phyloP scores from a whole-genome alignment of 75 land plant genomes.

The Pinus tabuliformis region DNA sequence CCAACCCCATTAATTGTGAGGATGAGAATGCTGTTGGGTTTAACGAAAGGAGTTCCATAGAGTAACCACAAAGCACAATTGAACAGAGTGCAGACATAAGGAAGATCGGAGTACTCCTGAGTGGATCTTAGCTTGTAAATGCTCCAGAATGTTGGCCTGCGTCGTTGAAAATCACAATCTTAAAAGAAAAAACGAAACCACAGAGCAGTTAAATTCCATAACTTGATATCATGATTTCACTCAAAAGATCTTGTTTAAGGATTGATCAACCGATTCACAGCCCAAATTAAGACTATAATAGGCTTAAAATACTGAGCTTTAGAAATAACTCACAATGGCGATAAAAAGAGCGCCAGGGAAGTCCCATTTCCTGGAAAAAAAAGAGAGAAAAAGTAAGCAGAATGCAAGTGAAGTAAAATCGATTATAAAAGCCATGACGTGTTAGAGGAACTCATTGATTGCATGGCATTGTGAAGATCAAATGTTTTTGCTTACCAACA shows the following conservation, averaged over 20 bases:
- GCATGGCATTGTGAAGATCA: background rate
- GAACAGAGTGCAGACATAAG: conserved; percentile 42
- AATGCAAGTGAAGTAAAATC: background rate
- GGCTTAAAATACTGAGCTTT: background rate
- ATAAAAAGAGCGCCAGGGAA: background rate
- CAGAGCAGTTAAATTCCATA: background rate
- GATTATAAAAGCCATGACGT: background rate
- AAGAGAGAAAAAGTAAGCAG: background rate
- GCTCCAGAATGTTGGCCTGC: conserved; percentile 40
- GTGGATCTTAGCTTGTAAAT: conserved; percentile 37
- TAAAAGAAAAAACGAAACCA: background rate
- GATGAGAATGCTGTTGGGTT: conserved; percentile 20
- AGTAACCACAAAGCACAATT: conserved; percentile 41
- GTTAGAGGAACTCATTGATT: background rate
- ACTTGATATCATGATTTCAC: background rate
- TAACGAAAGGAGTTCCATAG: conserved; percentile 26
- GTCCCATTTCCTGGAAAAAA: conserved; percentile 7
- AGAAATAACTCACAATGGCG: background rate
- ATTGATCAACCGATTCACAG: background rate
- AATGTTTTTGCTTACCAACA: background rate
- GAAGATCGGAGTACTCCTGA: conserved; percentile 31
- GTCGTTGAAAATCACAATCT: background rate
- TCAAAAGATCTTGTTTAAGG: background rate
- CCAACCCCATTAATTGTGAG: conserved; percentile 28
- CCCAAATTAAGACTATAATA: background rate